Base-by-base conservation (phyloP, 2,329 filamentous ascomycete species). In the Harringtonia aguacate region DNA sequence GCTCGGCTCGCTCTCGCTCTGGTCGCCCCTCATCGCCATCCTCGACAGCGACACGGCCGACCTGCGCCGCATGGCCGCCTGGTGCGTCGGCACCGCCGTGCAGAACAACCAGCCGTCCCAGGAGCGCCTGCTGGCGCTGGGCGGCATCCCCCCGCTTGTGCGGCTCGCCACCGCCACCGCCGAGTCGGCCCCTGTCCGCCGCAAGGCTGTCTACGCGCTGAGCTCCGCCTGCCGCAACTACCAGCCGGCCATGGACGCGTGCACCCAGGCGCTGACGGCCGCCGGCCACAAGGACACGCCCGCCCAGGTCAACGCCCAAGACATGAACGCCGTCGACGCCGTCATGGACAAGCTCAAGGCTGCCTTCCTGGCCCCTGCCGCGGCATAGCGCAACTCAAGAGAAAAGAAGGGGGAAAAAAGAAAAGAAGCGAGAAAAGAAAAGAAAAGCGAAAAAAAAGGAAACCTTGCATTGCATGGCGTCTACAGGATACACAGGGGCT, bases 91-190 rank as follows among this genome's bases (percentile, higher is more conserved):
- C 41, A 95, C 89, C 7, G 90, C 92, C 10, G 92, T 98, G 47
- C 89, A 97, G 72, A 98, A 98, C 68, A 97, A 98, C 63, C 73
- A 76, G 53, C 83, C 82, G 59, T 81, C 78, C 41, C 92, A 98
- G 66, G 86, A 92, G 66, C 77, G 77, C 41, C 61, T 79, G 44
- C 52, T 76, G 22, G 71, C 70, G 30, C 63, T 72, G 50, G 84
- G 84, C 28, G 86, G 81, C 4, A 68, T 95, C 27, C 75, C 81
- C 31, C 73, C 65, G 28, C 72, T 98, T 20, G 79, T 87, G 9
- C 68, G 70, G 40, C 59, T 95, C 50, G 74, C 73, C 17, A 72
- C 77, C 7, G 67, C 72, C 29, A 70, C 75, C 36, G 79, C 78
- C 46, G 67, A 81, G 50, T 67, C 75, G 43, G 35, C 36, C 12